phyloP scores from a whole-genome alignment of 2,329 filamentous ascomycete genomes.

The Diaporthe vexans region DNA sequence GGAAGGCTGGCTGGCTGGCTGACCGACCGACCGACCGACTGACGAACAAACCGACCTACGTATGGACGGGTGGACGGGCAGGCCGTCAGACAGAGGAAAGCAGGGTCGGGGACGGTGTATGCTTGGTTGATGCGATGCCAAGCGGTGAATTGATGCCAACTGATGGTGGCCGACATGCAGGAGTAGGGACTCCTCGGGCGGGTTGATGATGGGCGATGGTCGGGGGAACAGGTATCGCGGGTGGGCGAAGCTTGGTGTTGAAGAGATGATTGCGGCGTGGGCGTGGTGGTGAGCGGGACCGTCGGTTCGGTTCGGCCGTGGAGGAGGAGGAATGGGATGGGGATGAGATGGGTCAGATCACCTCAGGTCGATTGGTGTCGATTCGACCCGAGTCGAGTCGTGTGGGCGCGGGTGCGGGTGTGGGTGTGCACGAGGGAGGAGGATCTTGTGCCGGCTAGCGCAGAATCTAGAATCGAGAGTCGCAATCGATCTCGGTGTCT shows the following conservation, averaged over 20 bases:
- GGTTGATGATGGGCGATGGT: constrained; percentile 14
- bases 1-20: too few relatives aligned
- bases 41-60: neutral
- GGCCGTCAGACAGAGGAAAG: neutral
- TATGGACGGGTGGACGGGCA: neutral
- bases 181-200: neutral
- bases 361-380: constrained; percentile 20
- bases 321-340: constrained; percentile 21
- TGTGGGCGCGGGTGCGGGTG: constrained; percentile 5
- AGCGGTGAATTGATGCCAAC: neutral
- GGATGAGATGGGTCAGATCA: constrained; percentile 13
- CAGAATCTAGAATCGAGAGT: constrained; percentile 30
- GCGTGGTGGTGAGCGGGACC: constrained; percentile 17
- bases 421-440: constrained; percentile 12
- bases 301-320: constrained; percentile 31
- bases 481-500: constrained; percentile 27
- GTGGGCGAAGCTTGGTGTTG: constrained; percentile 28
- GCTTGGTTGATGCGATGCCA: neutral
- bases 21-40: too few relatives aligned
- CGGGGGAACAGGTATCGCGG: constrained; percentile 2
- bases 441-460: constrained; percentile 29
- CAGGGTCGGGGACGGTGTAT: neutral
- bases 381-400: constrained; percentile 26
- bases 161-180: constrained; percentile 3
- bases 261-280: constrained; percentile 18